Base-by-base conservation (phyloP, 176 grass and related monocot species). In the Puccinellia tenuiflora region DNA sequence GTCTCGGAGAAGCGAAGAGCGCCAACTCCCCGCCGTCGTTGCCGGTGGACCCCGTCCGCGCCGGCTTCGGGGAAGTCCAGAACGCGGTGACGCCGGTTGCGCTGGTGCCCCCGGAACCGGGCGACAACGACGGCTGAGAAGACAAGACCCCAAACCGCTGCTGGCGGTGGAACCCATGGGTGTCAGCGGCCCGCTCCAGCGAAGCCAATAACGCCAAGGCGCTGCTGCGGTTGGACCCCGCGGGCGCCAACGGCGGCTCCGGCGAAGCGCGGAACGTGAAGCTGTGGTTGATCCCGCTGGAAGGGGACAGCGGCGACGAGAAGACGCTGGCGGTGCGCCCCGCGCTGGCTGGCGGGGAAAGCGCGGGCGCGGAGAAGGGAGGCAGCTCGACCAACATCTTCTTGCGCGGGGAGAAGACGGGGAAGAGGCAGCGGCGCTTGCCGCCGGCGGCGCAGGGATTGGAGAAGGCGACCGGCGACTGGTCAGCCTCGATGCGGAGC, bases 401-500 rank as follows among this genome's bases (percentile, higher is more conserved):
- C 81, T 83, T 83, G 70, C 70, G 70, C 14, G 55, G 29, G 40
- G 69, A 83, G 69, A 34, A 83, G 69, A 40, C 18, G 3, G 69
- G 55, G 81, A 83, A 47, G 81, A 83, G 81, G 40, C 81, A 83
- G 20, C 54, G 54, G 28, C 81, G 54, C 68, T 83, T 83, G 81
- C 40, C 21, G 12, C 69, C 40, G 20, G 40, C 54, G 2, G 37
- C 7, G 18, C 54, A 83, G 54, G 81, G 29, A 3, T 62, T 40
- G 29, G 81, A 83, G 81, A 83, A 83, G 69, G 54, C 28, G 40
- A 83, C 40, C 28, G 28, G 40, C 18, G 81, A 83, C 28, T 62
- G 81, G 18, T 45, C 29, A 1, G 13, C 26, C 28, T 83, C 29
- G 29, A 83, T 25, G 54, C 29, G 14, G 54, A 75, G 81, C 69